Evolutionary conservation across 495 filamentous ascomycete genomes (phyloP).

Genomic region (Xylaria cubensis): DNA sequence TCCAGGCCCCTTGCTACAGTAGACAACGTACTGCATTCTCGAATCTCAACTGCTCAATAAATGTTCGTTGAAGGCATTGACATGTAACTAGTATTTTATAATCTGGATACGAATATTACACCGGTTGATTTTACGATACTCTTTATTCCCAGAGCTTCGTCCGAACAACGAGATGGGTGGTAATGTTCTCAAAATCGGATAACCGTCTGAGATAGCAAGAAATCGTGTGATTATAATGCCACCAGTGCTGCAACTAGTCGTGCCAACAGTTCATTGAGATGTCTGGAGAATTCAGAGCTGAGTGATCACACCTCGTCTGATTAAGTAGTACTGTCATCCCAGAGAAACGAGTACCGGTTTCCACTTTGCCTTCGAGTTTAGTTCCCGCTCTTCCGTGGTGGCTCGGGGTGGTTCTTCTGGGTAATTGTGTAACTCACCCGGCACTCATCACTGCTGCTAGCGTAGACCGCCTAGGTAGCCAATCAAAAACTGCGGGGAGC

Average conservation of each 20-base stretch:
- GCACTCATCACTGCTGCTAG: neutral
- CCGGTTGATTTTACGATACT: neutral
- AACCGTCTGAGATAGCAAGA: neutral
- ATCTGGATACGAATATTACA: neutral
- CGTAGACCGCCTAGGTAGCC: too few species aligned
- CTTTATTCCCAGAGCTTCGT: neutral
- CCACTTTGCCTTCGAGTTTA: neutral
- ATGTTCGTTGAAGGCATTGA: neutral
- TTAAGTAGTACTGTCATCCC: neutral
- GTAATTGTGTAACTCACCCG: neutral
- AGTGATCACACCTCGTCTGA: neutral
- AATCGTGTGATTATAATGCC: neutral
- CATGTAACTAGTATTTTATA: neutral
- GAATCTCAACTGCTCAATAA: neutral
- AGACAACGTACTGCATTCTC: neutral
- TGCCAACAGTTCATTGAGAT: neutral
- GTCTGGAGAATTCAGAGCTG: too few species aligned
- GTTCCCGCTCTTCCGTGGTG: neutral
- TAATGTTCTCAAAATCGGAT: neutral
- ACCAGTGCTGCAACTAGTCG: neutral
- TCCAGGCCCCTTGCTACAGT: neutral
- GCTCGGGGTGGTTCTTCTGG: neutral
- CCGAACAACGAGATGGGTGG: neutral
- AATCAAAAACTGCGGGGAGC: neutral
- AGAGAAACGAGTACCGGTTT: neutral